phyloP scores from a whole-genome alignment of 148 eudicot genomes.

The Diospyros kaki region DNA sequence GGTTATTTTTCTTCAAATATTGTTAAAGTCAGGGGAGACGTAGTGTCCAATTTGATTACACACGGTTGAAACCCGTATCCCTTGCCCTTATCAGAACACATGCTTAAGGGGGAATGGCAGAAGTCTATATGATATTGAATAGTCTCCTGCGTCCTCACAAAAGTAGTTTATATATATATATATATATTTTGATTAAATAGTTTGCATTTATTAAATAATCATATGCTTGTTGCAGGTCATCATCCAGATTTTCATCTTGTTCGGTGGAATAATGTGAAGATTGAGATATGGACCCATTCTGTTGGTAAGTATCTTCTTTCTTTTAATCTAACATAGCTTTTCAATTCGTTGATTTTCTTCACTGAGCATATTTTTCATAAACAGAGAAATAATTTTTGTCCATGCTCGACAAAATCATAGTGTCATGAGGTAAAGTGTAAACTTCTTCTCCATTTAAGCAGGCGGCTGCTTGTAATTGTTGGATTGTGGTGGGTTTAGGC shows the following conservation, averaged over 20 bases:
- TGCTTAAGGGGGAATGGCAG: no score
- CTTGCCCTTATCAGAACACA: no score
- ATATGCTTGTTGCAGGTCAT: slow-evolving; percentile 53
- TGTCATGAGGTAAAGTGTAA: not conserved
- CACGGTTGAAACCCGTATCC: no score
- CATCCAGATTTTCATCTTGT: slow-evolving; percentile 97
- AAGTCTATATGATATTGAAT: no score
- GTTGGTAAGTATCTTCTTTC: slow-evolving; percentile 49
- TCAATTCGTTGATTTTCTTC: not conserved
- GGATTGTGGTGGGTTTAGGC: no score
- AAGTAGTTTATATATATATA: not conserved
- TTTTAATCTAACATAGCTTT: not conserved
- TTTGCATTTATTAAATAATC: not conserved
- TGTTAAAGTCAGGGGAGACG: no score
- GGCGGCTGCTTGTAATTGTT: no score
- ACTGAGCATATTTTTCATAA: not conserved
- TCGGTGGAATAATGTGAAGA: slow-evolving; percentile 81
- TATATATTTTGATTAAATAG: no score
- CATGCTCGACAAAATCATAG: not conserved
- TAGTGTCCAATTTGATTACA: no score
- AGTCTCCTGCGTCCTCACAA: not conserved
- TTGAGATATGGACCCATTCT: slow-evolving; percentile 92
- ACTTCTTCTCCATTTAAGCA: no score
- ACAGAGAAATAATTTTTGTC: not conserved
- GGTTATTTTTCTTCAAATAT: no score